Percentiles rank a stretch among this genome's conserved stretches.
Conservation (phyloP, 176 grass and related monocot species). For the Zizania latifolia region DNA sequence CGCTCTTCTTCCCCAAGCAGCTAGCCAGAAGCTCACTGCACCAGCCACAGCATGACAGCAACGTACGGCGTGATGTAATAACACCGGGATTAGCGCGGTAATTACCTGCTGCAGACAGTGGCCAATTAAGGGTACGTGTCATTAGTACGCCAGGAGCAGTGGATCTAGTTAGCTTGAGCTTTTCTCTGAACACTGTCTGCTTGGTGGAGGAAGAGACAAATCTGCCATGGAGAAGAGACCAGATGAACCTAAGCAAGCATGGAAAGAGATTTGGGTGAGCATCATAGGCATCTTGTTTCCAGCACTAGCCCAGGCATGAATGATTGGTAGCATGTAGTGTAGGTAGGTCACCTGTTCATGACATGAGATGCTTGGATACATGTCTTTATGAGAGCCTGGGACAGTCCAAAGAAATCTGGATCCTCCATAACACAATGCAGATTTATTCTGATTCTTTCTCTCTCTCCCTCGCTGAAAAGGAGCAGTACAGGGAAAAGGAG, state of each 20-base stretch:
- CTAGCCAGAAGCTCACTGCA: not conserved
- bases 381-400: not conserved
- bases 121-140: not conserved
- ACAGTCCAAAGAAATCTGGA: not conserved
- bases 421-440: not conserved
- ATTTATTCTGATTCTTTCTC: not conserved
- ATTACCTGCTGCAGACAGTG: not conserved
- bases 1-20: not conserved
- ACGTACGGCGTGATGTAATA: not conserved
- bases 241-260: not conserved
- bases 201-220: constrained; percentile 23
- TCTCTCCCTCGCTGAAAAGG: too few relatives aligned
- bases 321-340: constrained; percentile 17
- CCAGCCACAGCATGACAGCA: not conserved
- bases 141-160: constrained; percentile 17
- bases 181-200: not conserved
- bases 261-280: not conserved
- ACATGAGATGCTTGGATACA: constrained; percentile 13
- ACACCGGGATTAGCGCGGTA: not conserved
- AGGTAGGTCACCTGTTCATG: constrained; percentile 7
- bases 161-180: constrained; percentile 24
- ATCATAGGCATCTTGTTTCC: not conserved
- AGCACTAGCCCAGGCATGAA: constrained; percentile 11
- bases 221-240: not conserved
- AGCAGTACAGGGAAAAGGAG: not conserved